phyloP scores from a whole-genome alignment of 2,329 filamentous ascomycete species.

The Aureobasidium sp. region DNA sequence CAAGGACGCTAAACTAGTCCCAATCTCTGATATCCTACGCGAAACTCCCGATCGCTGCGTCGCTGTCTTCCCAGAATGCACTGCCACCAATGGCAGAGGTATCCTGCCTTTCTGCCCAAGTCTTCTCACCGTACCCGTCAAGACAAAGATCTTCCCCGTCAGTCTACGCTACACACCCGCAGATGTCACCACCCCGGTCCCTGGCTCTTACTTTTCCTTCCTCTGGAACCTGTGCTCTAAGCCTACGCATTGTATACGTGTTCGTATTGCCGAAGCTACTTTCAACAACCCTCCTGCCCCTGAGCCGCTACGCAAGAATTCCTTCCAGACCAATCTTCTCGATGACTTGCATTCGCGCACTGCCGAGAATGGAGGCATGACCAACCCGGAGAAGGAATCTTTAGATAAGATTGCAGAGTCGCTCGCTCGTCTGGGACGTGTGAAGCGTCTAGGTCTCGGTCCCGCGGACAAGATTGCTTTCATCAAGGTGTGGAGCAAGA shows the following conservation, averaged over 20 bases:
- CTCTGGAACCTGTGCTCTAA: slow-evolving; percentile 79
- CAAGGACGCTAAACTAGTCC: slow-evolving; percentile 25
- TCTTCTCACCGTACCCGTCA: slow-evolving; percentile 57
- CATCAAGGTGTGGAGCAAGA: slow-evolving; percentile 55
- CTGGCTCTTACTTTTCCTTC: slow-evolving; percentile 62
- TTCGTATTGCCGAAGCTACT: slow-evolving; percentile 75
- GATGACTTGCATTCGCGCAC: slow-evolving; percentile 32
- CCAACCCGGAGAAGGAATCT: slow-evolving; percentile 55
- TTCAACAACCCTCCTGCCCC: slow-evolving; percentile 27
- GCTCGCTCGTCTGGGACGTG: slow-evolving; percentile 75
- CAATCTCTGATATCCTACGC: slow-evolving; percentile 43
- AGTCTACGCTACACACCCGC: slow-evolving; percentile 81
- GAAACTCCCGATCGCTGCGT: slow-evolving; percentile 67
- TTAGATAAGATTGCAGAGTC: slow-evolving; percentile 77
- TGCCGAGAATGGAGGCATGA: slow-evolving; percentile 23
- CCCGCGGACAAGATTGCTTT: slow-evolving; percentile 77
- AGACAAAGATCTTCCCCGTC: slow-evolving; percentile 77
- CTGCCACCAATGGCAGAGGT: slow-evolving; percentile 85
- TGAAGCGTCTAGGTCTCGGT: slow-evolving; percentile 80
- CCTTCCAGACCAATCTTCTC: slow-evolving; percentile 38
- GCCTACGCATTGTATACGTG: slow-evolving; percentile 81
- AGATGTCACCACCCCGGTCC: slow-evolving; percentile 85
- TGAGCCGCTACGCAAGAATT: slow-evolving; percentile 17
- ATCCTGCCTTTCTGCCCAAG: slow-evolving; percentile 77
- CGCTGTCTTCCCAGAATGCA: slow-evolving; percentile 87